These are phyloP conservation scores for Boletellus ananiceps DNA, from an alignment of 768 basidiomycete genomes.

Conservation along the genomic window DNA sequence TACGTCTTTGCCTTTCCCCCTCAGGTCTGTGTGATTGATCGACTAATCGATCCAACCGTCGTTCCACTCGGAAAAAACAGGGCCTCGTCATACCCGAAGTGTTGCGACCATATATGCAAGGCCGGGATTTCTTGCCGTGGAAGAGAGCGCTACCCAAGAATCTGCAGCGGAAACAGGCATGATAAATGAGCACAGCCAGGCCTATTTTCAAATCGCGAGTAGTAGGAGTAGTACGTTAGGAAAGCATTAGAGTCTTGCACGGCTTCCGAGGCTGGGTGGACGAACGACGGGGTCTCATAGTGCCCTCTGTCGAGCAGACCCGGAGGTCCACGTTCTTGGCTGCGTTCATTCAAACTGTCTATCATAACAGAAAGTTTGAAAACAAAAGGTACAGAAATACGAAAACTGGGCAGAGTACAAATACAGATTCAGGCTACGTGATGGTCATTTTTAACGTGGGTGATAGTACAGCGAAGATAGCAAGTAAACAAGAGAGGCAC, in stretches of 20 bases:
- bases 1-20: slow-evolving; percentile 32
- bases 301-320: too few species aligned
- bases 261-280: too few species aligned
- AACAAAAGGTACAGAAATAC: not conserved
- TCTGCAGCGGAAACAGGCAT: slow-evolving; percentile 67
- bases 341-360: not conserved
- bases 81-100: slow-evolving; percentile 88
- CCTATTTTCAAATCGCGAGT: not conserved
- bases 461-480: slow-evolving; percentile 18
- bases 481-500: slow-evolving; percentile 2
- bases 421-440: slow-evolving; percentile 17
- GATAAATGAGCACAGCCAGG: not conserved
- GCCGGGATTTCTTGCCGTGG: slow-evolving; percentile 84
- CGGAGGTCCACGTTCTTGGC: too few species aligned
- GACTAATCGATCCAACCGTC: not conserved
- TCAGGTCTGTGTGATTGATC: not conserved
- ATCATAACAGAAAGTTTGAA: not conserved
- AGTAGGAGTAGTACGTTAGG: too few species aligned
- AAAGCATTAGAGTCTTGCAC: too few species aligned
- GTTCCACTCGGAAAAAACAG: slow-evolving; percentile 38
- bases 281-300: too few species aligned
- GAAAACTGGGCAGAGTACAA: slow-evolving; percentile 6
- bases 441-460: not conserved
- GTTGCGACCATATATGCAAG: slow-evolving; percentile 93
- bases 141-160: slow-evolving; percentile 77